These are phyloP conservation scores for Clitopilus passeckerianus DNA, from an alignment of 768 basidiomycete genomes.

Conservation along the genomic window DNA sequence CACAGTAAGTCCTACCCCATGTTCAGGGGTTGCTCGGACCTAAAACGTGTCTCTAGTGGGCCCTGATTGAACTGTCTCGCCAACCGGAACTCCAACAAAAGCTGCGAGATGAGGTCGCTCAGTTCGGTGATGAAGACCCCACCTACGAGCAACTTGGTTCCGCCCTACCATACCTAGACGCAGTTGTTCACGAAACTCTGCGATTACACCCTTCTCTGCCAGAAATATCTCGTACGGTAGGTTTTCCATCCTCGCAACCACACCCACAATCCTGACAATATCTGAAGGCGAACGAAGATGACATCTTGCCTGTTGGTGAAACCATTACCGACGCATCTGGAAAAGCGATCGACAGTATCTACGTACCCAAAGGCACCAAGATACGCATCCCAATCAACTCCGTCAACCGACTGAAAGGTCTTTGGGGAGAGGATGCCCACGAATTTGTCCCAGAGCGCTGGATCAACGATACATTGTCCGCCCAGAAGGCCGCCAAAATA, in stretches of 20 bases:
- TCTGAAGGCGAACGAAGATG: constrained; percentile 42
- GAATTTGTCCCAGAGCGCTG: constrained; percentile 64
- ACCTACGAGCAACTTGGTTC: constrained; percentile 49
- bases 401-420: constrained; percentile 43
- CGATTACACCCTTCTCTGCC: constrained; percentile 37
- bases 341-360: constrained; percentile 28
- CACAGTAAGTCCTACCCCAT: constrained; percentile 19
- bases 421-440: constrained; percentile 61
- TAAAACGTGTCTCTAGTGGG: constrained; percentile 33
- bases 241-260: neutral
- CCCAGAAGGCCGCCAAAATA: constrained; percentile 27
- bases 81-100: constrained; percentile 39
- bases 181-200: constrained; percentile 40
- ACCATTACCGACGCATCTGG: constrained; percentile 43
- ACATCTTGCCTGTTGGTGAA: constrained; percentile 50
- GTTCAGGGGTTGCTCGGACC: neutral
- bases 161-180: constrained; percentile 51
- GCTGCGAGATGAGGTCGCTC: constrained; percentile 43
- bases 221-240: constrained; percentile 7
- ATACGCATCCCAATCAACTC: constrained; percentile 37
- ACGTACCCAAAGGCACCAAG: constrained; percentile 41
- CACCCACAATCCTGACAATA: neutral
- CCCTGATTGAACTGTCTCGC: constrained; percentile 48
- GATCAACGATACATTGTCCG: constrained; percentile 31
- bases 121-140: constrained; percentile 38